Evolutionary conservation across 768 basidiomycete species (phyloP), one percentile per base, ranked within the genome.

Genomic region (Infundibulicybe gibba): DNA sequence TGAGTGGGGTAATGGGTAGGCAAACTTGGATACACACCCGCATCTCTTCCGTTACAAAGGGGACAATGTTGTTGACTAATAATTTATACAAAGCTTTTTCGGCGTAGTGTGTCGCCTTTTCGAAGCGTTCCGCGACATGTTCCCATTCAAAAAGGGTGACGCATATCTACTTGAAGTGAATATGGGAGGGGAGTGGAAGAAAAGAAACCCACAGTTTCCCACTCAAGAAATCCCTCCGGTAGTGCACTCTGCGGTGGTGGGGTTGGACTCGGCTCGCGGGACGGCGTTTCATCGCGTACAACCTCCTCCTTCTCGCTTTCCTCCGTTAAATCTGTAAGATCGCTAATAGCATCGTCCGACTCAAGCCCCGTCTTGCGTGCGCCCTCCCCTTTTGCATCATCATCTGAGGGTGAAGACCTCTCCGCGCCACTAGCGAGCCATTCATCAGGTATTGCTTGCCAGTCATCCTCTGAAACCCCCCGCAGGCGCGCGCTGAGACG

Each of bases 101-200:
- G 34, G 83, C 71, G 44, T 87, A 85, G 63, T 95, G 83, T 2
- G 81, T 81, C 2, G 86, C 85, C 20, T 80, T 81, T 51, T 80
- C 80, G 58, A 94, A 94, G 34, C 71, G 82, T 32, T 86, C 80
- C 11, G 83, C 78, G 39, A 93, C 78, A 41, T 76, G 75, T 53
- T 92, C 85, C 93, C 93, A 97, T 53, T 97, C 92, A 11, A 77
- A 70, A 2, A 92, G 73, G 13, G 87, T 88, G 5, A 85, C 80
- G 57, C 90, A 93, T 52, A 94, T 81, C 92, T 94, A 51, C 16
- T 40, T 14, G 16, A 14, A 21, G 35, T 45, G 20, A 30, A 49
- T 33, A 43, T 43, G 40, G 39, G n/a, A n/a, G 12, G 5, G 42
- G 3, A 37, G 45, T 17, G 1, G 43, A 37, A 14, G 5, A 20